Evolutionary conservation across 257 asterid genomes (phyloP).

Genomic region (Rubia yunnanensis): DNA sequence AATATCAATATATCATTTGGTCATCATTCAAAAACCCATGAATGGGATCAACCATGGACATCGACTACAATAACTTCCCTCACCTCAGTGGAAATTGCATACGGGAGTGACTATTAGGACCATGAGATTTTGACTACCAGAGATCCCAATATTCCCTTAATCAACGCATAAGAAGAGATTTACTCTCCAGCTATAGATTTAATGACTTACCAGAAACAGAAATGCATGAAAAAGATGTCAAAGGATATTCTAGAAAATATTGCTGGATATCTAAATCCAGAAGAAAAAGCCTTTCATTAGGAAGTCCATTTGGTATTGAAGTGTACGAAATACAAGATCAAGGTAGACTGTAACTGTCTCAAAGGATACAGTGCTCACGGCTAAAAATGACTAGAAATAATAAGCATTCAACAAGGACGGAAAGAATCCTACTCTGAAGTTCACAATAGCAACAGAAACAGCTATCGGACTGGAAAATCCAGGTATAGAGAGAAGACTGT

Average conservation of each 20-base stretch:
- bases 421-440: not conserved
- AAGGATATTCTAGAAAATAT: conserved; percentile 49
- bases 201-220: conserved; percentile 59
- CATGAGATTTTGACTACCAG: not conserved
- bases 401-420: not conserved
- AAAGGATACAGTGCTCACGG: not conserved
- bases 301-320: conserved; percentile 11
- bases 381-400: not conserved
- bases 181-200: conserved; percentile 12
- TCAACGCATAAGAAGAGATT: conserved; percentile 11
- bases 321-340: conserved; percentile 1
- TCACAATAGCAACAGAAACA: not conserved
- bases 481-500: not conserved
- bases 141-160: not conserved
- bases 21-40: not conserved
- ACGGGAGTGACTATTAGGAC: not conserved
- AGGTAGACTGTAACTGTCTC: not conserved
- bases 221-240: conserved; percentile 50
- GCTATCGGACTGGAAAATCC: too few species aligned
- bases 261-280: conserved; percentile 91
- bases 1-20: not conserved
- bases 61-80: not conserved
- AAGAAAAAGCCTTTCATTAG: conserved; percentile 60
- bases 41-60: not conserved
- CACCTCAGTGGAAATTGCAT: too few species aligned